phyloP scores from a whole-genome alignment of 1,139 yeast genomes.

The Zygosaccharomyces pseudobailii region DNA sequence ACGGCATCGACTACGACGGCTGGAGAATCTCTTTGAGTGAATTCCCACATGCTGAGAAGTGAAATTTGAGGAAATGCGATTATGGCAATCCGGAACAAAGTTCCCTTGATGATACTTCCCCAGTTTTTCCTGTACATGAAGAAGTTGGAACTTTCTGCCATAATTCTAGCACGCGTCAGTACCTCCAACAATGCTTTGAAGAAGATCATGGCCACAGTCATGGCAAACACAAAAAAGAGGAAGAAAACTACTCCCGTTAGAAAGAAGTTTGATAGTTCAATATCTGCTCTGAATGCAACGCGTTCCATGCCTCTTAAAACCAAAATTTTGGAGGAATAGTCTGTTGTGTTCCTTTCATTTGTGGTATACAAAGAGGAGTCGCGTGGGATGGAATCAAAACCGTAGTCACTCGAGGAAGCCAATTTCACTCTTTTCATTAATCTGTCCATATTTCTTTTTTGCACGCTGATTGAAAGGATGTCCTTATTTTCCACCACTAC shows the following conservation, averaged over 20 bases:
- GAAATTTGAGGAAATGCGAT: constrained; percentile 84
- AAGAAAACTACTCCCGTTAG: constrained; percentile 83
- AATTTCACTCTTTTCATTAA: constrained; percentile 28
- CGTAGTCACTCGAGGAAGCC: constrained; percentile 35
- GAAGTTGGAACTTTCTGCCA: constrained; percentile 56
- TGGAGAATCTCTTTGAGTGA: constrained; percentile 74
- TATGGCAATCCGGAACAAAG: constrained; percentile 73
- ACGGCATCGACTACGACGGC: constrained; percentile 80
- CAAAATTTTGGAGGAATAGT: constrained; percentile 55
- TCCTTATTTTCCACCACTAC: constrained; percentile 56
- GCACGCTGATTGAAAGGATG: constrained; percentile 70
- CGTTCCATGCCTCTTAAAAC: constrained; percentile 89
- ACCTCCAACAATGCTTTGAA: constrained; percentile 76
- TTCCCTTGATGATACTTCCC: constrained; percentile 79
- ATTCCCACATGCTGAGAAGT: constrained; percentile 83
- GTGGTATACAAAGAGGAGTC: constrained; percentile 61
- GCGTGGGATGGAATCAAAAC: constrained; percentile 45
- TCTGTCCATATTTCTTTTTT: constrained; percentile 41
- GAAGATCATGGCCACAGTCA: constrained; percentile 58
- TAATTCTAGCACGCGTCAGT: constrained; percentile 52
- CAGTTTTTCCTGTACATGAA: constrained; percentile 76
- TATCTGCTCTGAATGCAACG: constrained; percentile 76
- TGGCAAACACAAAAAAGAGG: constrained; percentile 68
- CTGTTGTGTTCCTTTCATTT: constrained; percentile 53
- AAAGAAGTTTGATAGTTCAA: constrained; percentile 81